Conservation (phyloP, 192 early-diverging fungal genomes). For the Mortierella alpina region DNA sequence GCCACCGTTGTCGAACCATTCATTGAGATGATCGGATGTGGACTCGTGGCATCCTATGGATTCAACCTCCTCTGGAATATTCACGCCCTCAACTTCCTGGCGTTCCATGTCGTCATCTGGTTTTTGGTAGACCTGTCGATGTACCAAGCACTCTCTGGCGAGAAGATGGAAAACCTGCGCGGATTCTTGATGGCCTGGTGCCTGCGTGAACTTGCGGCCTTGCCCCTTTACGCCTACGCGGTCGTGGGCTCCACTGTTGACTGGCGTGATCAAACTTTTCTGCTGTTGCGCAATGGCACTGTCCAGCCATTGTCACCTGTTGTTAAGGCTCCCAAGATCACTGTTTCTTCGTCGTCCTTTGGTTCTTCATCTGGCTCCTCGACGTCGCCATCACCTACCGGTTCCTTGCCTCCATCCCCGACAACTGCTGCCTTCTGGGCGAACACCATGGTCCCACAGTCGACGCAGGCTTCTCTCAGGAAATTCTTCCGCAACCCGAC, state of each 20-base stretch:
- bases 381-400: neutral
- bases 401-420: slow-evolving; percentile 13
- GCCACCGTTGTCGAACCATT: slow-evolving; percentile 95
- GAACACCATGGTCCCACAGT: slow-evolving; percentile 50
- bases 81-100: slow-evolving; percentile 57
- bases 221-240: slow-evolving; percentile 87
- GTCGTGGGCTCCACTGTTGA: slow-evolving; percentile 84
- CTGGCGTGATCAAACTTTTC: slow-evolving; percentile 87
- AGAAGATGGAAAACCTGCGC: slow-evolving; percentile 51
- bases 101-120: slow-evolving; percentile 67
- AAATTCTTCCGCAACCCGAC: slow-evolving; percentile 49
- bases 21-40: slow-evolving; percentile 87
- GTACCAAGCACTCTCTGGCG: slow-evolving; percentile 50
- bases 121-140: slow-evolving; percentile 72
- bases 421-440: slow-evolving; percentile 40
- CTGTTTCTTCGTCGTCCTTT: slow-evolving; percentile 4
- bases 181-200: slow-evolving; percentile 82
- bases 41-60: slow-evolving; percentile 77
- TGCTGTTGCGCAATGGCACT: slow-evolving; percentile 71
- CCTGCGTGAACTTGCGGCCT: slow-evolving; percentile 81
- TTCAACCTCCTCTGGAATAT: slow-evolving; percentile 67
- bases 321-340: slow-evolving; percentile 20
- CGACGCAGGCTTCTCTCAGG: slow-evolving; percentile 37
- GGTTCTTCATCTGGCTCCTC: slow-evolving; percentile 5
- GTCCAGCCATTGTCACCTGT: slow-evolving; percentile 50